Evolutionary conservation across 208 protist species (phyloP), one percentile per base, ranked within the genome.

Genomic region (Naegleria fowleri): DNA sequence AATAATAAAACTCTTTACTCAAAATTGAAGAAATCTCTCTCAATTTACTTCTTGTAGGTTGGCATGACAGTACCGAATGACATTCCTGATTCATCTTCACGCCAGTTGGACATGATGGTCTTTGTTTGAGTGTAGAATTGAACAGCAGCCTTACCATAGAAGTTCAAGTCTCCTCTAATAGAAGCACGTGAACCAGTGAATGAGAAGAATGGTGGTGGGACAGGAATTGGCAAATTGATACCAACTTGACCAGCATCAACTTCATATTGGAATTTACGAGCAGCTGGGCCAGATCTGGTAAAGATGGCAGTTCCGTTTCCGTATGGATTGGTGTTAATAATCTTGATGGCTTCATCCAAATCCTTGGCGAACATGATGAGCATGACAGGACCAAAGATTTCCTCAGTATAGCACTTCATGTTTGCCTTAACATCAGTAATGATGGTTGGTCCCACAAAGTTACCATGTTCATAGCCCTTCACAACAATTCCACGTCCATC

Each of bases 221-320:
- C 97, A 55, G 97, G 97, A 90, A 98, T 98, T 88, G 97, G 97
- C 19, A 98, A 91, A 91, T 98, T 98, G 93, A 98, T 95, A 85
- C 97, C 97, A 38, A 98, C 91, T 93, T 97, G 96, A 58, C 96
- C 96, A 55, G 94, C 95, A 90, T 96, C 95, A 67, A 97, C 92
- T 92, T 98, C 94, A 90, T 94, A 84, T 92, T 95, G 93, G 94
- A 95, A 98, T 92, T 98, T 97, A 55, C 97, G 93, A 39, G 97
- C 97, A 38, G 93, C 92, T 43, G 95, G 92, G 58, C 97, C 97
- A 43, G 84, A 94, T 39, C 91, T 91, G 0, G 97, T 98, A 92
- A 98, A 98, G 83, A 98, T 94, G 51, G 97, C 96, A 36, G 95
- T 96, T 83, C 97, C 97, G 91, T 98, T 98, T 87, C 97, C 97